A percentile compares a stretch with the other conserved stretches of the same genome.
Evolutionary conservation across 2,329 filamentous ascomycete genomes (phyloP).

Genomic region (Cytospora leucostoma): DNA sequence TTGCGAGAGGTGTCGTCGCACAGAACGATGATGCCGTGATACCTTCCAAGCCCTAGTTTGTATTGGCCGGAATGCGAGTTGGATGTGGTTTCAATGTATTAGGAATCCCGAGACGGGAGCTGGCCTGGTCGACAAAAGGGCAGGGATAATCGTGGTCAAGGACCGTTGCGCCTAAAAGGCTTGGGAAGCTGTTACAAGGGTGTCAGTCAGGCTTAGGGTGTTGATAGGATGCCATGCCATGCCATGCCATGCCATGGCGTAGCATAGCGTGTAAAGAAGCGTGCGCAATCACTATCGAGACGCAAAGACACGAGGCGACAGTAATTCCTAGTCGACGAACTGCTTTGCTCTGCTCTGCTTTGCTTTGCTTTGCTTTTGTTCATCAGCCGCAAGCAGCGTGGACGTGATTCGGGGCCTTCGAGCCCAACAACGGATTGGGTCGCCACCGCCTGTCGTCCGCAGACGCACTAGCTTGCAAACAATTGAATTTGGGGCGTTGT

Average conservation of each 20-base stretch:
- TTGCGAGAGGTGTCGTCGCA: constrained; percentile 8
- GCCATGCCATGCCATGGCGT: no score
- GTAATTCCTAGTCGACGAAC: background rate
- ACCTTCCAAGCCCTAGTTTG: constrained; percentile 7
- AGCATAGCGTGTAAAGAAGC: background rate
- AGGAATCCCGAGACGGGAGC: constrained; percentile 9
- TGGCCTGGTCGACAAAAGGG: constrained; percentile 12
- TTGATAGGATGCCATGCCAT: background rate
- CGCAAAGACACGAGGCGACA: background rate
- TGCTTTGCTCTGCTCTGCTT: background rate
- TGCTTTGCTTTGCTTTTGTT: background rate
- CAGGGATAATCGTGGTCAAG: constrained; percentile 29
- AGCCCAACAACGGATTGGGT: background rate
- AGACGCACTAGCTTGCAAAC: background rate
- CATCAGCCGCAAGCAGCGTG: background rate
- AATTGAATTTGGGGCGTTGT: background rate
- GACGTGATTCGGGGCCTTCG: background rate
- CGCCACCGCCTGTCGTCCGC: background rate
- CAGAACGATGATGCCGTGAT: constrained; percentile 8
- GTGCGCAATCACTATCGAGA: background rate
- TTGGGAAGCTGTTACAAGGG: constrained; percentile 17
- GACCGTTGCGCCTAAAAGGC: constrained; percentile 21
- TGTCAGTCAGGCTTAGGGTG: constrained; percentile 3
- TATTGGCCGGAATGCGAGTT: constrained; percentile 16
- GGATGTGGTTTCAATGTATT: constrained; percentile 10